Percentiles rank a stretch among this genome's conserved stretches.
These are phyloP conservation scores for Steccherinum ochraceum DNA, from an alignment of 768 basidiomycete genomes.

Conservation along the genomic window DNA sequence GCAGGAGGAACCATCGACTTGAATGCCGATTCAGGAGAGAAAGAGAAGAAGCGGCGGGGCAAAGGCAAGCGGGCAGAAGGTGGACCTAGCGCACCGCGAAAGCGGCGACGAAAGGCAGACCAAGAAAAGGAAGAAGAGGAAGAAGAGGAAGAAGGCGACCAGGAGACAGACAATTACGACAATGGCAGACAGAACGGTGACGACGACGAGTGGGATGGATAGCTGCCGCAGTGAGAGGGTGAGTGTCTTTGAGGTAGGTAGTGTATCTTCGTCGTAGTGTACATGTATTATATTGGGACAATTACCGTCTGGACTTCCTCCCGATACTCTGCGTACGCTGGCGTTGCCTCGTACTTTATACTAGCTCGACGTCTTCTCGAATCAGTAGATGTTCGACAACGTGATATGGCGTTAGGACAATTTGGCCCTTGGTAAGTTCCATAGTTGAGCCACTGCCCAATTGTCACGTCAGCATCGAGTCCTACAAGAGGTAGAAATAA, in stretches of 20 bases:
- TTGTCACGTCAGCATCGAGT: no score
- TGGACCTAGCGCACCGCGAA: slow-evolving; percentile 34
- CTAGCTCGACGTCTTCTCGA: slow-evolving; percentile 70
- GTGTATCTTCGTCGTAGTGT: neutral
- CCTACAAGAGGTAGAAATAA: neutral
- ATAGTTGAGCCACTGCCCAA: slow-evolving; percentile 55
- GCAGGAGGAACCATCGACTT: slow-evolving; percentile 74
- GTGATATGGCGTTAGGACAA: slow-evolving; percentile 72
- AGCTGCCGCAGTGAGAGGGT: neutral
- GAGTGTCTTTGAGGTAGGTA: neutral
- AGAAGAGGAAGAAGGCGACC: slow-evolving; percentile 27
- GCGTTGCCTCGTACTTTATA: no score
- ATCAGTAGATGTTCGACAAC: slow-evolving; percentile 69
- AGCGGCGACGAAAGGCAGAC: slow-evolving; percentile 32
- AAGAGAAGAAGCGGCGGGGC: slow-evolving; percentile 52
- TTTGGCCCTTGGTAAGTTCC: slow-evolving; percentile 75
- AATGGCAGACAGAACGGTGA: slow-evolving; percentile 21
- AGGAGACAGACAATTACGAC: slow-evolving; percentile 21
- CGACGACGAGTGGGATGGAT: slow-evolving; percentile 35
- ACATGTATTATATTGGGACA: slow-evolving; percentile 1
- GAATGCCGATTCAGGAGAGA: slow-evolving; percentile 45
- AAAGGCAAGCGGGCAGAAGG: slow-evolving; percentile 37
- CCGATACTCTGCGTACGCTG: no score
- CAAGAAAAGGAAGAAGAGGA: slow-evolving; percentile 32
- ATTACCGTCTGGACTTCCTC: no score